Base-by-base conservation (phyloP, 768 basidiomycete species). In the Suillus occidentalis region DNA sequence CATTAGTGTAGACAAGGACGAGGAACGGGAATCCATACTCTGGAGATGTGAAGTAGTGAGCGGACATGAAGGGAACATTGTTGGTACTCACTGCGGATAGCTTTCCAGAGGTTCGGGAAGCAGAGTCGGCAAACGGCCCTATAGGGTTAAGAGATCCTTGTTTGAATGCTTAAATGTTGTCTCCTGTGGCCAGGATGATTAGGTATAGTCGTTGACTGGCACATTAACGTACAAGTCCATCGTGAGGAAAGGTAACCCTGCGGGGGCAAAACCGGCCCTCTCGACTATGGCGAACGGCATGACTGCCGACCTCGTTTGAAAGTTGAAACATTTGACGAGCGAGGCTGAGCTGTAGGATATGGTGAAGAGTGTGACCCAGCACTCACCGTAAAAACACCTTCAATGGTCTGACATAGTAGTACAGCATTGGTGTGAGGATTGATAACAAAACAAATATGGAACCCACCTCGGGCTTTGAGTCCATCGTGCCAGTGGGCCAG, bases 121-220 rank as follows among this genome's bases (percentile, higher is more conserved):
- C 62, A 9, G 64, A 66, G 10, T n/a, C 14, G 60, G 64, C 63
- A 14, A 69, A 18, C 20, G 63, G 61, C 14, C 72, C 73, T 39
- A 75, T 7, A 22, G 71, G 68, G 31, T 71, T 68, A 63, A 63
- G 63, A 65, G 61, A 25, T 34, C 42, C 36, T 34, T 60, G 34
- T 36, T 12, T 16, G 52, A 36, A 50, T 42, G 56, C 36, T 56
- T 31, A n/a, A 57, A 58, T 25, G n/a, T 20, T 10, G 61, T 40
- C 47, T 62, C n/a, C 61, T 62, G 49, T 9, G 3, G 36, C 37
- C 18, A 36, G 25, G 56, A 57, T 22, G 37, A 14, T 39, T n/a
- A 16, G 37, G 56, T 2, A 34, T 53, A 34, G 50, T 61, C 52
- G 47, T 64, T 61, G 53, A 52, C 63, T 65, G 66, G 57, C 40